Evolutionary conservation across 2,329 filamentous ascomycete genomes (phyloP).

Genomic region (Balansia obtecta): DNA sequence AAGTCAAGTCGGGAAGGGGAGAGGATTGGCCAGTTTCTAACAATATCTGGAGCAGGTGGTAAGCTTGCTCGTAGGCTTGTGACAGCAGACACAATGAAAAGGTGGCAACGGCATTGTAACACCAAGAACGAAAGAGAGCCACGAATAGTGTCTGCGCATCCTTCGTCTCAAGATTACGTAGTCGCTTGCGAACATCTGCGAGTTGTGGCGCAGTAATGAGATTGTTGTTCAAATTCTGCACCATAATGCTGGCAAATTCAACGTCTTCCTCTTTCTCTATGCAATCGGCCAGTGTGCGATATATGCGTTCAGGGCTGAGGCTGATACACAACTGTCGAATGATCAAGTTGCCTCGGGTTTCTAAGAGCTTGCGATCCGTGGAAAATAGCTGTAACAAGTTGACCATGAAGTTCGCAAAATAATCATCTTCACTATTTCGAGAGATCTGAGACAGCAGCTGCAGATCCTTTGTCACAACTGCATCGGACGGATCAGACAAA

Average conservation of each 20-base stretch:
- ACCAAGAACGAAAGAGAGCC: conserved; percentile 90
- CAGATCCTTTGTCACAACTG: conserved; percentile 88
- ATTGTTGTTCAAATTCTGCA: conserved; percentile 98
- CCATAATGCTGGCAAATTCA: conserved; percentile 98
- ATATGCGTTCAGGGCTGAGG: conserved; percentile 87
- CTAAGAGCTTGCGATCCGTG: conserved; percentile 80
- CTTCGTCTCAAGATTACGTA: conserved; percentile 84
- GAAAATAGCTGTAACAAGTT: conserved; percentile 91
- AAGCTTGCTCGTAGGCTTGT: conserved; percentile 96
- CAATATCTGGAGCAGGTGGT: conserved; percentile 93
- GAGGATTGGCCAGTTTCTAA: conserved; percentile 27
- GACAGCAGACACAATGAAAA: conserved; percentile 92
- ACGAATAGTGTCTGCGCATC: conserved; percentile 96
- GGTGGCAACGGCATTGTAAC: conserved; percentile 93
- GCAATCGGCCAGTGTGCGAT: conserved; percentile 88
- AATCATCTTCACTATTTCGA: conserved; percentile 89
- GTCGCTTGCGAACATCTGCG: conserved; percentile 74
- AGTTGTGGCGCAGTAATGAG: conserved; percentile 94
- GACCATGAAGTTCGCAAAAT: conserved; percentile 97
- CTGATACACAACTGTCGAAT: conserved; percentile 91
- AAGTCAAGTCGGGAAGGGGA: too few species aligned
- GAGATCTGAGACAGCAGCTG: conserved; percentile 94
- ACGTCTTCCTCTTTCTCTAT: conserved; percentile 97
- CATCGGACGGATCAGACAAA: conserved; percentile 85
- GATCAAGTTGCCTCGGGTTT: conserved; percentile 89